Conservation (phyloP, 768 basidiomycete species). For the Candolleomyces aberdarensis region DNA sequence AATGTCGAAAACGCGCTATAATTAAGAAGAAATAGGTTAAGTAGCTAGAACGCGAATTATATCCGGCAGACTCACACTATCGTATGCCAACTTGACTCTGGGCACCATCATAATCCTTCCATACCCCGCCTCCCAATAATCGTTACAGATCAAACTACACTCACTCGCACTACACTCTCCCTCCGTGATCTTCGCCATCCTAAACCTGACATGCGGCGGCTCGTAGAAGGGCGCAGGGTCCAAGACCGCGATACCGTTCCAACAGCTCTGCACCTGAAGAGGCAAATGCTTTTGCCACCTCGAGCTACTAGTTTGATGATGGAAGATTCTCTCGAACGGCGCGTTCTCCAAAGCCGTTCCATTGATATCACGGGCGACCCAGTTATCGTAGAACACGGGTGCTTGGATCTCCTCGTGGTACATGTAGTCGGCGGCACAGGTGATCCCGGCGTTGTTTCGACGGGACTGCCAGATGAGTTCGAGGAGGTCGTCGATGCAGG, state of each 20-base stretch:
- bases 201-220: conserved; percentile 87
- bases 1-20: conserved; percentile 87
- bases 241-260: conserved; percentile 96
- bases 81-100: conserved; percentile 94
- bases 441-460: conserved; percentile 93
- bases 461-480: conserved; percentile 97
- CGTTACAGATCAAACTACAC: conserved; percentile 96
- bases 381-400: conserved; percentile 97
- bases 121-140: conserved; percentile 96
- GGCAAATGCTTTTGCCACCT: conserved; percentile 93
- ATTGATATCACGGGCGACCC: conserved; percentile 98
- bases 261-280: conserved; percentile 95
- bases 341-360: conserved; percentile 98
- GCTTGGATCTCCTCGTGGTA: conserved; percentile 93
- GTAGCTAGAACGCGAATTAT: not conserved
- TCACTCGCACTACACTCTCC: conserved; percentile 94
- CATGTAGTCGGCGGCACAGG: conserved; percentile 99
- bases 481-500: conserved; percentile 95
- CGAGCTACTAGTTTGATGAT: conserved; percentile 67
- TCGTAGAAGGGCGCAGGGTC: conserved; percentile 95
- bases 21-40: not conserved
- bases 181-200: conserved; percentile 89
- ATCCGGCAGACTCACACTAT: conserved; percentile 52
- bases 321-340: conserved; percentile 93
- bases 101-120: conserved; percentile 98